Conservation (phyloP, 768 basidiomycete genomes). For the Sporobolomyces phaffii region DNA sequence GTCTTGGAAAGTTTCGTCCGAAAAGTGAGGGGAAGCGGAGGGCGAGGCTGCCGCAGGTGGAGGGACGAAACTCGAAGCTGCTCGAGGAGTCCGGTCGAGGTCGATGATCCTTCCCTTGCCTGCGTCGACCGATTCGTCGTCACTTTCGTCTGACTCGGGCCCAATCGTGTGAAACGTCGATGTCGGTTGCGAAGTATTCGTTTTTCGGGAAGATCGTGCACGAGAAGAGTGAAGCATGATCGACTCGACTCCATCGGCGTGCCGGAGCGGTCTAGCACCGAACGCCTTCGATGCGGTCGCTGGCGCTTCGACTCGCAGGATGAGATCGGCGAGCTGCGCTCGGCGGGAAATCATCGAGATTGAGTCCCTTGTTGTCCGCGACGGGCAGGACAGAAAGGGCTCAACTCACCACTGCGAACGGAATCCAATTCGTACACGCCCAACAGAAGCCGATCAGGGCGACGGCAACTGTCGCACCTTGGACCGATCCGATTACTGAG, state of each 20-base stretch:
- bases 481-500: conserved; percentile 56
- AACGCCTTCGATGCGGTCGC: neutral
- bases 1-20: neutral
- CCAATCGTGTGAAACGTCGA: neutral
- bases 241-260: neutral
- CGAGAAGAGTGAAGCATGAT: conserved; percentile 13
- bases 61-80: neutral
- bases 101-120: neutral
- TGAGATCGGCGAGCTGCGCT: conserved; percentile 71
- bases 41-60: neutral
- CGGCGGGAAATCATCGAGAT: neutral
- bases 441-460: conserved; percentile 79
- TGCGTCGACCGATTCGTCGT: neutral
- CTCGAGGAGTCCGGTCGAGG: neutral
- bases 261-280: conserved; percentile 12
- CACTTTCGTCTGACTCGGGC: neutral
- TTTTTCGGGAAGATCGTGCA: neutral
- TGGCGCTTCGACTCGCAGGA: conserved; percentile 53
- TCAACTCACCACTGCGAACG: conserved; percentile 68
- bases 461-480: conserved; percentile 69
- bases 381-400: neutral
- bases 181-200: neutral
- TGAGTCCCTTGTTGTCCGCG: neutral
- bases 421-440: conserved; percentile 87
- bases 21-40: neutral